These are phyloP conservation scores for Hura crepitans DNA, from an alignment of 441 rosid genomes.

Conservation along the genomic window DNA sequence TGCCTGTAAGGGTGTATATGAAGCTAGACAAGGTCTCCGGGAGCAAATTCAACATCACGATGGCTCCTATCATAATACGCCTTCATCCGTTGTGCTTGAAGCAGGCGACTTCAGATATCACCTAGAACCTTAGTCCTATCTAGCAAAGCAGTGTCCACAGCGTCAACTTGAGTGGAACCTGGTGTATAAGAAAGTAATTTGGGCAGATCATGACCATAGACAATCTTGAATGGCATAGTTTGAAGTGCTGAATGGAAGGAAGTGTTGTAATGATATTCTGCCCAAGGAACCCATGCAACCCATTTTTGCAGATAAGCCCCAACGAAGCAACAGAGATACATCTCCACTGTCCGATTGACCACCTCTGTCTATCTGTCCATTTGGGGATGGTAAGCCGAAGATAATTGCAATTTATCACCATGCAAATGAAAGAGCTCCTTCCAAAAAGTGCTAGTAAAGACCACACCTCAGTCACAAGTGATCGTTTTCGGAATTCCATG, in stretches of 20 bases:
- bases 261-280: neutral
- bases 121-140: neutral
- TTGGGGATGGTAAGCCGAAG: neutral
- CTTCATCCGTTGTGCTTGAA: no score
- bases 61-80: no score
- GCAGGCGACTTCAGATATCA: neutral
- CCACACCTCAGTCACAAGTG: no score
- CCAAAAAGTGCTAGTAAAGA: no score
- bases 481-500: no score
- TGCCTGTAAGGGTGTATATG: no score
- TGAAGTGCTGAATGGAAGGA: neutral
- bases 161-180: neutral
- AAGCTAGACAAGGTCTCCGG: no score
- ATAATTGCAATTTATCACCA: neutral
- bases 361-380: no score
- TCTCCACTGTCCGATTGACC: neutral
- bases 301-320: neutral
- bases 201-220: neutral
- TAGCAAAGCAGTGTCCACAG: no score
- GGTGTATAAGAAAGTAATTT: neutral
- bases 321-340: neutral
- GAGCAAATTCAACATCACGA: no score
- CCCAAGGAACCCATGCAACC: neutral
- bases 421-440: neutral
- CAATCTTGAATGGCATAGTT: neutral